Percentiles rank a stretch among this genome's conserved stretches.
These are phyloP conservation scores for Hirsutella thompsonii DNA, from an alignment of 2,329 filamentous ascomycete genomes.

Conservation along the genomic window DNA sequence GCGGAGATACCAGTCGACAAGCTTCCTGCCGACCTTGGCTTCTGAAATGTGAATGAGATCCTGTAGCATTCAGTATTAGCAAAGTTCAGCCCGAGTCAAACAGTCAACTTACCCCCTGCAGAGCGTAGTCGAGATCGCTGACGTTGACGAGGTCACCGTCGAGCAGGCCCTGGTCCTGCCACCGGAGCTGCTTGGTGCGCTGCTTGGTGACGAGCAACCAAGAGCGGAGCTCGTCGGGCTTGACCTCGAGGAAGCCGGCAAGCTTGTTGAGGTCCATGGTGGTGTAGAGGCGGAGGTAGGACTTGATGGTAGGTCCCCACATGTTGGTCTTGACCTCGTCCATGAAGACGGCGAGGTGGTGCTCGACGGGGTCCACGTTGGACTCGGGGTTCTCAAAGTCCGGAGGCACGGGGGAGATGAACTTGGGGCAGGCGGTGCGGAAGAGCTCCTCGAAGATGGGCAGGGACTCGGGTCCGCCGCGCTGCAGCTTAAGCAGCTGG, in stretches of 20 bases:
- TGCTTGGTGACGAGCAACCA: constrained; percentile 98
- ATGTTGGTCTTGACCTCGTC: constrained; percentile 99
- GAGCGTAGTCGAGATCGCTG: constrained; percentile 91
- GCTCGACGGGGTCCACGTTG: constrained; percentile 94
- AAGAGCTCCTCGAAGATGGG: constrained; percentile 98
- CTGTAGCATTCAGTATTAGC: constrained; percentile 27
- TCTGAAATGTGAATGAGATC: constrained; percentile 98
- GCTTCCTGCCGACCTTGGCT: constrained; percentile 91
- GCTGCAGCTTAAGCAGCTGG: constrained; percentile 92
- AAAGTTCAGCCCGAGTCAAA: too few species aligned
- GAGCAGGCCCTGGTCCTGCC: constrained; percentile 74
- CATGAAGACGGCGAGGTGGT: constrained; percentile 97
- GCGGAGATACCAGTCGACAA: constrained; percentile 98
- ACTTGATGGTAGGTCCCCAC: constrained; percentile 94
- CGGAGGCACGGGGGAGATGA: constrained; percentile 93
- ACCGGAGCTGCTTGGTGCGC: constrained; percentile 90
- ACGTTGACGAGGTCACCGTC: constrained; percentile 89
- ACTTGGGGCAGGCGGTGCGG: constrained; percentile 95
- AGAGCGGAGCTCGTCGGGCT: constrained; percentile 87
- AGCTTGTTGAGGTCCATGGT: constrained; percentile 99
- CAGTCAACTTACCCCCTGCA: constrained; percentile 73
- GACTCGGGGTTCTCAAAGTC: constrained; percentile 95
- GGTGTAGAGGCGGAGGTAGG: constrained; percentile 96
- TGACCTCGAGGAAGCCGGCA: constrained; percentile 89
- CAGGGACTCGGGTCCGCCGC: constrained; percentile 86